Evolutionary conservation across 192 early-diverging fungal genomes (phyloP), one percentile per base, ranked within the genome.

Genomic region (Gamsiella multidivaricata): DNA sequence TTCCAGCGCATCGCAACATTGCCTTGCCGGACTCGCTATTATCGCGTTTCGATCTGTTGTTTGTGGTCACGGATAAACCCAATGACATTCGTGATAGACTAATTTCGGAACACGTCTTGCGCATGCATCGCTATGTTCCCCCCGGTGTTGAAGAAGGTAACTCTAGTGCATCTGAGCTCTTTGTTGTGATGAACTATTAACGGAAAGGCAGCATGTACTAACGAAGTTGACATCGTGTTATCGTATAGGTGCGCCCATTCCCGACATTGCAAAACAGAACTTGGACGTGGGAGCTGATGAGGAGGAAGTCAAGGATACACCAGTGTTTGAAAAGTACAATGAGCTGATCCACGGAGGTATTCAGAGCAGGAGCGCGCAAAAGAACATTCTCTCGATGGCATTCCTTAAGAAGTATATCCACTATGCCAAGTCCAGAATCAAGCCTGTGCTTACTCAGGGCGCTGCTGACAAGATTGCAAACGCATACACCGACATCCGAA

Each of bases 1-100:
- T 95, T 53, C 85, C 90, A 32, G 96, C 96, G 29, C 91, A 90
- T 71, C 91, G 95, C 68, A 99, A 99, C 84, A 99, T 99, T 80
- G 90, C 93, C 6, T 84, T 99, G 32, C 96, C 97, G 0, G 96
- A 97, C 72, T 97, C 97, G 41, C 85, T 99, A 15, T 82, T 99
- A 32, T 96, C 94, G 17, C 96, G 97, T 84, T 99, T 99, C 62
- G 97, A 99, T 86, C 82, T 99, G 81, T 80, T 99, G 59, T 99
- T 99, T 84, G 86, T 99, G 14, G 94, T 99, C 18, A 90, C 94
- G 23, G 97, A 99, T 80, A 90, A 95, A 20, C 89, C 94, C 65
- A 91, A 95, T 54, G 94, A 96, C 65, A 84, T 82, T 15, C 86
- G 88, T 65, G 97, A 99, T 78, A 86, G 96, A 53, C 82, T 82